Conservation (phyloP, 495 filamentous ascomycete species). For the Lasiosphaeris hirsuta region DNA sequence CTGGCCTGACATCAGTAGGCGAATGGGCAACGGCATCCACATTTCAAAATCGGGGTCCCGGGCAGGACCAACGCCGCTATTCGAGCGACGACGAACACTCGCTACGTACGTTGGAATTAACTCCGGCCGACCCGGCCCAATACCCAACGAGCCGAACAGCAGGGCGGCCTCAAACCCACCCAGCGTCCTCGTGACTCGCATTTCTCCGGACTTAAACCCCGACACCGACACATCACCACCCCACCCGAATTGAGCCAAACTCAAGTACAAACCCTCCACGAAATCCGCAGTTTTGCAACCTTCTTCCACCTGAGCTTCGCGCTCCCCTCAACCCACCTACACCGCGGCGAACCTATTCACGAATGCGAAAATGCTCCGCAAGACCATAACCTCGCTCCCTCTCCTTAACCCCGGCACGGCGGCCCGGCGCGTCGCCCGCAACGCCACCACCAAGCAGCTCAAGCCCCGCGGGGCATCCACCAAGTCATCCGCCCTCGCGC, state of each 20-base stretch:
- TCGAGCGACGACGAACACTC: background rate
- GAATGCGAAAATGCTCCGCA: background rate
- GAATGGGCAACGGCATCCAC: conserved; percentile 1
- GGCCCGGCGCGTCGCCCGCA: background rate
- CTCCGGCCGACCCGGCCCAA: no score
- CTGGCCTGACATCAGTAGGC: conserved; percentile 13
- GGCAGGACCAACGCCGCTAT: background rate
- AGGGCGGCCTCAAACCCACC: no score
- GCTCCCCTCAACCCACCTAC: background rate
- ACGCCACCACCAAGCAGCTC: background rate
- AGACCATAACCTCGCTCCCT: background rate
- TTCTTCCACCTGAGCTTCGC: background rate
- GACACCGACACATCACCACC: no score
- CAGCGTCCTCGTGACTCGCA: no score
- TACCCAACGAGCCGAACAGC: no score
- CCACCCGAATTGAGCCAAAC: no score
- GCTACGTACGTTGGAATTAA: no score
- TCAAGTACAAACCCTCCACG: no score
- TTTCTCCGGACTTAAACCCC: no score
- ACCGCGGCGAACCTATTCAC: background rate
- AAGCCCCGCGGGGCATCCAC: conserved; percentile 12
- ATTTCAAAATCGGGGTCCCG: conserved; percentile 3
- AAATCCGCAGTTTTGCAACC: no score
- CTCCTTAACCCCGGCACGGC: background rate
- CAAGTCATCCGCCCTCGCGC: conserved; percentile 1